phyloP scores from a whole-genome alignment of 768 basidiomycete genomes.

The Gyrodon lividus region DNA sequence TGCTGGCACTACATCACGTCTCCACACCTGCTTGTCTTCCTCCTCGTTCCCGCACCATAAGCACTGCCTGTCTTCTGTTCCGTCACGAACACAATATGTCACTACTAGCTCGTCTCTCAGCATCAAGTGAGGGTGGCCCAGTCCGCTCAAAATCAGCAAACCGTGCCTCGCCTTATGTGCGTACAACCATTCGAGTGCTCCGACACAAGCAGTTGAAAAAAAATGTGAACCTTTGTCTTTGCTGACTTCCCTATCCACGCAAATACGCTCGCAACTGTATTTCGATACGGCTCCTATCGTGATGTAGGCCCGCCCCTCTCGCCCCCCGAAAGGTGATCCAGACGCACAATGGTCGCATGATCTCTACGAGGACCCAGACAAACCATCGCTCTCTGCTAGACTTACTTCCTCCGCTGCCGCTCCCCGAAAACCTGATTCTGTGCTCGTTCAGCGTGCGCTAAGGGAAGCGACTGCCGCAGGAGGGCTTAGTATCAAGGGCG shows the following conservation, averaged over 20 bases:
- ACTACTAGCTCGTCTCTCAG: conserved; percentile 30
- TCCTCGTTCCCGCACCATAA: too few relatives aligned
- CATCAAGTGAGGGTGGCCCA: conserved; percentile 29
- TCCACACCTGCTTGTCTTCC: not conserved
- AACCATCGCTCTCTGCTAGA: conserved; percentile 54
- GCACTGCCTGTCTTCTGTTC: too few relatives aligned
- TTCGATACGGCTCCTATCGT: not conserved
- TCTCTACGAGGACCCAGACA: conserved; percentile 59
- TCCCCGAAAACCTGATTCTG: conserved; percentile 53
- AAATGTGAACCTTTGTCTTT: conserved; percentile 7
- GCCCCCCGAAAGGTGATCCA: conserved; percentile 62
- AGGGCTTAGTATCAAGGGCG: conserved; percentile 67
- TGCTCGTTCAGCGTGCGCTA: conserved; percentile 59
- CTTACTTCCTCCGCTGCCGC: conserved; percentile 41
- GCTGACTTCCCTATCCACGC: not conserved
- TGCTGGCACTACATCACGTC: not conserved
- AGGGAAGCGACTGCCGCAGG: conserved; percentile 51
- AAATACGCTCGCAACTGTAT: not conserved
- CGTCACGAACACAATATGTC: conserved; percentile 21
- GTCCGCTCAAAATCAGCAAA: conserved; percentile 31
- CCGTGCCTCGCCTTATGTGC: conserved; percentile 35
- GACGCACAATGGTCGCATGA: conserved; percentile 74
- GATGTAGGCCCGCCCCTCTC: conserved; percentile 40
- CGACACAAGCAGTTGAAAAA: conserved; percentile 20
- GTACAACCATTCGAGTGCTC: conserved; percentile 32